Evolutionary conservation across 768 basidiomycete species (phyloP).

Genomic region (Astraeus odoratus): DNA sequence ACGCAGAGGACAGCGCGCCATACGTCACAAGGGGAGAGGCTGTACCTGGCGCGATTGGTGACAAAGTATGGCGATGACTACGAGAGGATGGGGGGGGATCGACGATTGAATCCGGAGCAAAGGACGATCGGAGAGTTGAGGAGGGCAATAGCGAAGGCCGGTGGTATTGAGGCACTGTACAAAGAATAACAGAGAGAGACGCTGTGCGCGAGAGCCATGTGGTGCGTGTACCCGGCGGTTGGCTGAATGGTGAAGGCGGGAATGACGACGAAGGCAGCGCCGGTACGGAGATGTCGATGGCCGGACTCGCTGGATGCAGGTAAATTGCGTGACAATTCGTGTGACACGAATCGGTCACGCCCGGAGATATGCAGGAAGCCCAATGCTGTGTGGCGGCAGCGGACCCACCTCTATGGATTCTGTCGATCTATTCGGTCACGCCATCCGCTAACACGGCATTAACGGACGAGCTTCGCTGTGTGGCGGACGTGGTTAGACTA

Average conservation of each 20-base stretch:
- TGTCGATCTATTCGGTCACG: slow-evolving; percentile 10
- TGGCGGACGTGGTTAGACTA: background rate
- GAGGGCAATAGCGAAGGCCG: slow-evolving; percentile 54
- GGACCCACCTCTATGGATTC: no score
- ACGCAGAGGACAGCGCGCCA: slow-evolving; percentile 47
- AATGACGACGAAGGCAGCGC: no score
- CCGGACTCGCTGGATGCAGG: slow-evolving; percentile 12
- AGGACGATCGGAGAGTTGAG: slow-evolving; percentile 74
- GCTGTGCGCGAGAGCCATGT: background rate
- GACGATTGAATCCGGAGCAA: slow-evolving; percentile 76
- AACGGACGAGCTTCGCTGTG: no score
- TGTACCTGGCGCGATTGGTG: slow-evolving; percentile 61
- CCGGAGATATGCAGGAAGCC: slow-evolving; percentile 10
- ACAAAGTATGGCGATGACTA: slow-evolving; percentile 65
- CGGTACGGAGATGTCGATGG: slow-evolving; percentile 7
- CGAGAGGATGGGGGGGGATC: slow-evolving; percentile 72
- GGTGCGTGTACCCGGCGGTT: no score
- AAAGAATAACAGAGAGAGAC: background rate
- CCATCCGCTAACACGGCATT: background rate
- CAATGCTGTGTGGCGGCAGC: slow-evolving; percentile 29
- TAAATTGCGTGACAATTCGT: slow-evolving; percentile 22
- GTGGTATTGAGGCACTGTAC: slow-evolving; percentile 31
- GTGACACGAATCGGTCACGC: slow-evolving; percentile 19
- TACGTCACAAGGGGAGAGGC: slow-evolving; percentile 61
- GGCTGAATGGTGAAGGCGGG: no score